Evolutionary conservation across 2,329 filamentous ascomycete genomes (phyloP).

Genomic region (Truncatella angustata): DNA sequence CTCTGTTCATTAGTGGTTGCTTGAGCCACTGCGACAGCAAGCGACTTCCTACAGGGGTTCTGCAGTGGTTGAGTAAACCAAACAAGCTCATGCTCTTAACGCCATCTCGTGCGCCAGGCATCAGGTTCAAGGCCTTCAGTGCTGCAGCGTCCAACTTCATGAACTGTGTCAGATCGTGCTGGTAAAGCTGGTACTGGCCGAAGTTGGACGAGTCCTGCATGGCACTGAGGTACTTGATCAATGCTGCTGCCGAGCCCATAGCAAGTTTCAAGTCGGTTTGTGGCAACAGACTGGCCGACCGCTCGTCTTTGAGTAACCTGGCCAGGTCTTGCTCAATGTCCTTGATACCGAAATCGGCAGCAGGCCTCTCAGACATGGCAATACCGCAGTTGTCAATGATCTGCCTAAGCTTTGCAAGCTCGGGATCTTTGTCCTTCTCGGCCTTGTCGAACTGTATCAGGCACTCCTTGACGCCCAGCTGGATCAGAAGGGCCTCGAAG

Average conservation of each 20-base stretch:
- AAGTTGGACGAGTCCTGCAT: constrained; percentile 93
- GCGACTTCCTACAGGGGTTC: constrained; percentile 88
- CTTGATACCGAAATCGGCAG: constrained; percentile 76
- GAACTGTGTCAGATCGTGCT: constrained; percentile 93
- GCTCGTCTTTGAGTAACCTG: constrained; percentile 82
- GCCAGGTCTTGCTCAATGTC: constrained; percentile 96
- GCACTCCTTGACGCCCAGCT: constrained; percentile 93
- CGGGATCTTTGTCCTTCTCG: constrained; percentile 84
- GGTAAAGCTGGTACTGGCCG: constrained; percentile 94
- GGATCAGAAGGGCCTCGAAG: constrained; percentile 93
- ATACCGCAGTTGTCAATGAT: constrained; percentile 93
- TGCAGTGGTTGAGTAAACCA: constrained; percentile 94
- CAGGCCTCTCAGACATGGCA: constrained; percentile 77
- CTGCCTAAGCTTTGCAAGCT: constrained; percentile 80
- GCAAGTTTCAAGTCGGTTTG: constrained; percentile 92
- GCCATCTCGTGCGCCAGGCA: constrained; percentile 92
- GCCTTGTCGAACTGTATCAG: constrained; percentile 75
- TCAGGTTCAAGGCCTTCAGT: constrained; percentile 89
- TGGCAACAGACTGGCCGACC: constrained; percentile 71
- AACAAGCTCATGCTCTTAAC: constrained; percentile 98
- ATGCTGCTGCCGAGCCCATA: constrained; percentile 88
- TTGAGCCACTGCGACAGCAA: constrained; percentile 95
- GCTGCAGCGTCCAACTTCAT: constrained; percentile 98
- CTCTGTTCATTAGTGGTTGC: constrained; percentile 89
- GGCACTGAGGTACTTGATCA: constrained; percentile 92